phyloP scores from a whole-genome alignment of 1,284 basidiomycete species.

The Rugosomyces carneus region DNA sequence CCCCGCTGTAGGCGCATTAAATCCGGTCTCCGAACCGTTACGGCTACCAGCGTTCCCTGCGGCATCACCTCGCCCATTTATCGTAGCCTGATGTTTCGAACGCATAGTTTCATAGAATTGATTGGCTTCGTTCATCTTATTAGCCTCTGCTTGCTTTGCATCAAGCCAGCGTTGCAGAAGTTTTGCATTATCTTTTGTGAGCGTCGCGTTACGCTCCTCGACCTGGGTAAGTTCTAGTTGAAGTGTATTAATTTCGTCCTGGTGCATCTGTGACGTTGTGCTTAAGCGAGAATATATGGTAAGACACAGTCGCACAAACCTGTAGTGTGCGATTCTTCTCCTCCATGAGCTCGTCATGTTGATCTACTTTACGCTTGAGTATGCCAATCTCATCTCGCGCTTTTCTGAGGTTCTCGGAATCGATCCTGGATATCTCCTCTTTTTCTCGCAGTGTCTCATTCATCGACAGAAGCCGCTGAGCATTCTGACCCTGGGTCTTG shows the following conservation, averaged over 20 bases:
- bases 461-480: slow-evolving; percentile 86
- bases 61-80: slow-evolving; percentile 38
- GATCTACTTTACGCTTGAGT: slow-evolving; percentile 74
- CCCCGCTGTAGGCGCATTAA: slow-evolving; percentile 26
- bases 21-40: slow-evolving; percentile 24
- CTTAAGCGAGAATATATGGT: slow-evolving; percentile 5
- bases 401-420: slow-evolving; percentile 72
- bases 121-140: slow-evolving; percentile 92
- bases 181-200: slow-evolving; percentile 90
- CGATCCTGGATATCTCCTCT: slow-evolving; percentile 74
- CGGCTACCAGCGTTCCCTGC: slow-evolving; percentile 23
- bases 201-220: slow-evolving; percentile 77
- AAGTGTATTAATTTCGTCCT: slow-evolving; percentile 90
- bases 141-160: slow-evolving; percentile 88
- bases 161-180: slow-evolving; percentile 94
- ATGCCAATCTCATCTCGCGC: slow-evolving; percentile 65
- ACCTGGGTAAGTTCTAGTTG: slow-evolving; percentile 89
- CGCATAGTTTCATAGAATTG: slow-evolving; percentile 80
- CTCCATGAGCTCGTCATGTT: slow-evolving; percentile 77
- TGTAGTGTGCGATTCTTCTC: slow-evolving; percentile 89
- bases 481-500: slow-evolving; percentile 94
- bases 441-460: slow-evolving; percentile 91
- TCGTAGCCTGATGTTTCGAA: slow-evolving; percentile 49
- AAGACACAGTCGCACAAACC: slow-evolving; percentile 37
- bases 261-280: slow-evolving; percentile 62